A percentile compares a stretch with the other conserved stretches of the same genome.
Conservation (phyloP, 1,284 basidiomycete species). For the Trametes polyzona region DNA sequence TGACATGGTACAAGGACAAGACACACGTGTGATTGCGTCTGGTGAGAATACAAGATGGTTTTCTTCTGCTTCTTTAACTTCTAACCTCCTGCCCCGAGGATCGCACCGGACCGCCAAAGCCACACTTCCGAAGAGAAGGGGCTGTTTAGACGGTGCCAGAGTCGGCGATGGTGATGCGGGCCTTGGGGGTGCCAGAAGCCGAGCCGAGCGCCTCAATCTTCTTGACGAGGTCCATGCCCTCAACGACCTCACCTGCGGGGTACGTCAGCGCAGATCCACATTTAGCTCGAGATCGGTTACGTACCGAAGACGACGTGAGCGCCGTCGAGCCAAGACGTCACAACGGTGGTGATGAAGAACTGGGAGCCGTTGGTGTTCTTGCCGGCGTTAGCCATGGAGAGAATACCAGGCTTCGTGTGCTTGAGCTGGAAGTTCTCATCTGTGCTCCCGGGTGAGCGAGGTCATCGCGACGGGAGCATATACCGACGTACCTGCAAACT, state of each 20-base stretch:
- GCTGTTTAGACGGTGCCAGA: constrained; percentile 53
- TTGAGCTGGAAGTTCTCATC: constrained; percentile 88
- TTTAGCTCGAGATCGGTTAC: constrained; percentile 21
- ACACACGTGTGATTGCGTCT: constrained; percentile 20
- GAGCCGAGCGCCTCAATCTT: constrained; percentile 65
- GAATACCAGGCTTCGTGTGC: constrained; percentile 82
- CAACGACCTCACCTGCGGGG: constrained; percentile 60
- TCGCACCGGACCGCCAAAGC: constrained; percentile 8
- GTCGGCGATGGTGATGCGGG: constrained; percentile 52
- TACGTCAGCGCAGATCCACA: not conserved
- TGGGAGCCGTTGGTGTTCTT: constrained; percentile 74
- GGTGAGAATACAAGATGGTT: constrained; percentile 30
- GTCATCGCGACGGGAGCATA: not conserved
- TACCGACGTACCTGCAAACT: constrained; percentile 62
- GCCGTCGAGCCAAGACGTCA: constrained; percentile 76
- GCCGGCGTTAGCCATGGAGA: constrained; percentile 90
- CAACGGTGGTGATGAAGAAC: constrained; percentile 71
- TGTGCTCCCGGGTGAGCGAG: constrained; percentile 28
- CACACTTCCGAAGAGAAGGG: constrained; percentile 1
- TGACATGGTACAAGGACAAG: constrained; percentile 8
- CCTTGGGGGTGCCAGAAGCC: constrained; percentile 49
- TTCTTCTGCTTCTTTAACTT: constrained; percentile 30
- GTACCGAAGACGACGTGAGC: constrained; percentile 83
- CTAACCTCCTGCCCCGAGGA: constrained; percentile 14
- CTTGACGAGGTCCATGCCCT: constrained; percentile 67